A percentile compares a stretch with the other conserved stretches of the same genome.
phyloP scores from a whole-genome alignment of 352 stramenopile species.

The Globisporangium recalcitrans region DNA sequence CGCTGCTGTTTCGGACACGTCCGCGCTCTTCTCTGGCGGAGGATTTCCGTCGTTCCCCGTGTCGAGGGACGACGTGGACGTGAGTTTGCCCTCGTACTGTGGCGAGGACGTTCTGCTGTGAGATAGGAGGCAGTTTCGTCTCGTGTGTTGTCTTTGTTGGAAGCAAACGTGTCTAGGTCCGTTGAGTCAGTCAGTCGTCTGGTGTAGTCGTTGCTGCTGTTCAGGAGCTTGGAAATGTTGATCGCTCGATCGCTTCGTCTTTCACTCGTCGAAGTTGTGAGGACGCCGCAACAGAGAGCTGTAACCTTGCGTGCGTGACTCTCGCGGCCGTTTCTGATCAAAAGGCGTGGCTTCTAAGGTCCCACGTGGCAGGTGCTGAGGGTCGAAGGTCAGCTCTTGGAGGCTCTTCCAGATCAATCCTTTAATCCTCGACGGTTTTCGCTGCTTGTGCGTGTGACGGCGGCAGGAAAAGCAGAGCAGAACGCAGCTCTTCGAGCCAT shows the following conservation, averaged over 20 bases:
- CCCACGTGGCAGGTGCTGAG: background rate
- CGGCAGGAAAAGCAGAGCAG: no score
- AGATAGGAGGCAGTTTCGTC: background rate
- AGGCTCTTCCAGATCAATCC: background rate
- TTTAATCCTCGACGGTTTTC: background rate
- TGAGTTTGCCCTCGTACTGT: background rate
- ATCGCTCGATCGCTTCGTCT: background rate
- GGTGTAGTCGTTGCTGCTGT: background rate
- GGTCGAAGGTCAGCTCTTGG: no score
- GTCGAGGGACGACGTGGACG: background rate
- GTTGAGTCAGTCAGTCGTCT: background rate
- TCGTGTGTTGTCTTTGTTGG: background rate
- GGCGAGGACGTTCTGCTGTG: conserved; percentile 3
- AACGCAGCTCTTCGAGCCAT: background rate
- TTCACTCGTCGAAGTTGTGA: no score
- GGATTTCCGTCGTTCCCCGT: background rate
- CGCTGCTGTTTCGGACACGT: background rate
- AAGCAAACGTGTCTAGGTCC: background rate
- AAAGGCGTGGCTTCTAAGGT: background rate
- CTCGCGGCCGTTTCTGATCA: background rate
- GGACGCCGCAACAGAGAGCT: no score
- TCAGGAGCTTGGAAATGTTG: background rate
- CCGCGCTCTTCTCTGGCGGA: background rate
- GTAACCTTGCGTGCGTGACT: background rate
- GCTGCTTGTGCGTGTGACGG: background rate